Evolutionary conservation across 192 early-diverging fungal genomes (phyloP), one percentile per base, ranked within the genome.

Genomic region (Podila clonocystis): DNA sequence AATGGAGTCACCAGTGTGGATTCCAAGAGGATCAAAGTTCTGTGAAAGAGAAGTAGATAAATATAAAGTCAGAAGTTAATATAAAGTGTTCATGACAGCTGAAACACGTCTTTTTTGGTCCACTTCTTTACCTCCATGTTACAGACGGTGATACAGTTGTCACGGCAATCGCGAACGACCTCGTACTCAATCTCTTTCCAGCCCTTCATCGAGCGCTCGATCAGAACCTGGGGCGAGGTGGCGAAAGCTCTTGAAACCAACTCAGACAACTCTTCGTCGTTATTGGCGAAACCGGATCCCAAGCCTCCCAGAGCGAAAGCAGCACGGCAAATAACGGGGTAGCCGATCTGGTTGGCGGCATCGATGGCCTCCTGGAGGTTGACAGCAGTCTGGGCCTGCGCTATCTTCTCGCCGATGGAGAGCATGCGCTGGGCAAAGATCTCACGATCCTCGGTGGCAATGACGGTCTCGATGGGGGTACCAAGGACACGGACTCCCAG

Each of bases 151-250:
- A 99, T 97, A 85, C 97, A 99, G 88, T 99, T 99, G 86, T 99
- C 92, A 28, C 88, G 84, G 73, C 90, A 90, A 84, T 99, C 97
- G 58, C 97, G 92, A 7, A 99, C 97, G 41, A 99, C 97, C 84
- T 99, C 97, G 82, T 99, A 97, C 84, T 99, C 97, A 52, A 99
- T 91, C 87, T 99, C 97, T 86, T 99, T 99, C 97, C 97, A 99
- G 28, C 97, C 97, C 89, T 99, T 99, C 97, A 99, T 99, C 61
- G 90, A 92, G 74, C 92, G 90, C 86, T 99, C 97, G 24, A 99
- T 92, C 29, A 99, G 86, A 22, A 99, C 93, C 78, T 99, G 97
- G 36, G 95, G 94, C n/a, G 92, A 93, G 2, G 93, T 91, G 11
- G 97, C 92, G 84, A 99, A 97, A 5, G 97, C 94, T 82, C 94